Conservation (phyloP, 164 flowering plant species). For the grape (Vitis vinifera) region DNA sequence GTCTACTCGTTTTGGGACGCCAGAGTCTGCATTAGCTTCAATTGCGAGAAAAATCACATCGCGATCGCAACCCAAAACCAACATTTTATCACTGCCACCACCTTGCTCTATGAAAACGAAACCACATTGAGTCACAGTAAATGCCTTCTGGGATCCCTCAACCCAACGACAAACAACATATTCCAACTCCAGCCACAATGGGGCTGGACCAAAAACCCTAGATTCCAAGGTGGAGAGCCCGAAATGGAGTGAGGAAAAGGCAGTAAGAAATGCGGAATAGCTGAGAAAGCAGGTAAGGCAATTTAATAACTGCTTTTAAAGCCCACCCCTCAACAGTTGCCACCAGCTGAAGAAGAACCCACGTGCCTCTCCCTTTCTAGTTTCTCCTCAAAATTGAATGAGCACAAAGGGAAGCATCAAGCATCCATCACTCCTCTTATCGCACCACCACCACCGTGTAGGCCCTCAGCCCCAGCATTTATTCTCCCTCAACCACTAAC, state of each 20-base stretch:
- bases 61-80: conserved; percentile 1
- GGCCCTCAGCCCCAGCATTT: conserved; percentile 17
- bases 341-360: conserved; percentile 34
- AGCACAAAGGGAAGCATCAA: background rate
- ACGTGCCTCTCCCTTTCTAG: conserved; percentile 35
- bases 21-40: background rate
- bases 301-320: conserved; percentile 31
- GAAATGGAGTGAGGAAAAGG: background rate
- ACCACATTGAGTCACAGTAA: conserved; percentile 1
- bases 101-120: background rate
- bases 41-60: conserved; percentile 1
- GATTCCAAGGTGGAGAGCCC: background rate
- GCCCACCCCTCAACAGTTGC: conserved; percentile 10
- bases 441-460: conserved; percentile 7
- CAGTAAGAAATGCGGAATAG: conserved; percentile 13
- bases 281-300: conserved; percentile 44
- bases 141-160: background rate
- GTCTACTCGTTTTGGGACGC: background rate
- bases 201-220: conserved; percentile 5
- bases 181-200: background rate
- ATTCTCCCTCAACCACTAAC: conserved; percentile 32
- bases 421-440: background rate
- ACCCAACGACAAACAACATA: background rate
- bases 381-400: background rate
- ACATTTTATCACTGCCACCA: conserved; percentile 10